phyloP scores from a whole-genome alignment of 208 protist species.

The Endotrypanum monterogeii region DNA sequence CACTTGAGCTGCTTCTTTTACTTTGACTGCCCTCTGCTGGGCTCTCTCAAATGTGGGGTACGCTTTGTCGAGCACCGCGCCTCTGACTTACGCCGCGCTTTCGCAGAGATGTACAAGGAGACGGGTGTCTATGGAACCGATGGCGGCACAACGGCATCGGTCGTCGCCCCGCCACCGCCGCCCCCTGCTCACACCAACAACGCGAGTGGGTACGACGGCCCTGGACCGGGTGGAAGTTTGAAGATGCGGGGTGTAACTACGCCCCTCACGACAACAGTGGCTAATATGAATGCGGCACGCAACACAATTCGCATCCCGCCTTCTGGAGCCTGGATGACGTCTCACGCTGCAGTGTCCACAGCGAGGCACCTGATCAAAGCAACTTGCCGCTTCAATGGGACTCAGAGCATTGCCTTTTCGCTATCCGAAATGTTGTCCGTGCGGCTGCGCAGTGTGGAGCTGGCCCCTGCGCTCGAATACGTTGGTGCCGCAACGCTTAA shows the following conservation, averaged over 20 bases:
- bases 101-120: slow-evolving; percentile 39
- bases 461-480: slow-evolving; percentile 76
- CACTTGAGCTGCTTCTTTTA: slow-evolving; percentile 63
- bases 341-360: slow-evolving; percentile 23
- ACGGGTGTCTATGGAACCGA: slow-evolving; percentile 36
- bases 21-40: slow-evolving; percentile 73
- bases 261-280: slow-evolving; percentile 24
- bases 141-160: slow-evolving; percentile 23
- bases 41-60: slow-evolving; percentile 60
- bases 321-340: slow-evolving; percentile 33
- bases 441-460: slow-evolving; percentile 61
- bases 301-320: slow-evolving; percentile 19
- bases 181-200: background rate
- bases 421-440: slow-evolving; percentile 53
- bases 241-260: slow-evolving; percentile 23
- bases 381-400: slow-evolving; percentile 14
- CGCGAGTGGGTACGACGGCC: slow-evolving; percentile 1
- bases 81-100: slow-evolving; percentile 37
- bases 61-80: slow-evolving; percentile 50
- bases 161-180: slow-evolving; percentile 10
- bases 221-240: background rate
- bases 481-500: slow-evolving; percentile 60
- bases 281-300: slow-evolving; percentile 23
- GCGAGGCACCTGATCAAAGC: slow-evolving; percentile 37
- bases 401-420: slow-evolving; percentile 43